Base-by-base conservation (phyloP, 768 basidiomycete species). In the Agaricus sinodeliciosus region DNA sequence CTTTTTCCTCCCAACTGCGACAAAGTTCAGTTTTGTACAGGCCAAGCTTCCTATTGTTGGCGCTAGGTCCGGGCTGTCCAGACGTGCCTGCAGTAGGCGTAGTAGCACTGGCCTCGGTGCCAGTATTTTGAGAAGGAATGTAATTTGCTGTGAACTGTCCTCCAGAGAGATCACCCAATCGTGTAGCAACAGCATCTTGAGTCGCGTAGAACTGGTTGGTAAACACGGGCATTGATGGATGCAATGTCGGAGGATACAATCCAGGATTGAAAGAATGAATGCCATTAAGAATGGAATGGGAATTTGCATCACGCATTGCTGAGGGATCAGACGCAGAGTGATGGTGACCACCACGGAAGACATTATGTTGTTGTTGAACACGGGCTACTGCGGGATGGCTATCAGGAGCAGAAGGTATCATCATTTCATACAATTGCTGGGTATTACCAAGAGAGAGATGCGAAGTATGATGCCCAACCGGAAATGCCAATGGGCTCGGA, bases 1-100 rank as follows among this genome's bases (percentile, higher is more conserved):
- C 89, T 64, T 93, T 93, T 70, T 93, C 90, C 65, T 93, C 90
- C 90, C 91, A 93, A 65, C 91, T 94, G 57, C 87, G 74, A 67
- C 91, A 93, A 43, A 93, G 59, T 65, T 92, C 87, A 0, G 92
- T 94, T 74, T 94, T 94, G 75, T 94, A 94, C 43, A 94, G 64
- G 15, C 88, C 90, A 22, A 93, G 69, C 72, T 94, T 94, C 60
- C 92, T 79, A 64, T 94, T 94, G 70, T 94, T 94, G 9, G 90
- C 87, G 57, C 89, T 92, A 13, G 91, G 91, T 0, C 90, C 90
- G 43, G 71, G 74, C 26, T 75, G 75, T 26, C 75, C 71, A 54
- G 61, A 73, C 12, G 66, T 68, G 59, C 63, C 73, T 36, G 41
- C 55, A 16, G 72, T 69, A 0, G 77, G 74, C 56, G 75, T 78